Base-by-base conservation (phyloP, 2,329 filamentous ascomycete genomes). In the Pezicula carpinea region DNA sequence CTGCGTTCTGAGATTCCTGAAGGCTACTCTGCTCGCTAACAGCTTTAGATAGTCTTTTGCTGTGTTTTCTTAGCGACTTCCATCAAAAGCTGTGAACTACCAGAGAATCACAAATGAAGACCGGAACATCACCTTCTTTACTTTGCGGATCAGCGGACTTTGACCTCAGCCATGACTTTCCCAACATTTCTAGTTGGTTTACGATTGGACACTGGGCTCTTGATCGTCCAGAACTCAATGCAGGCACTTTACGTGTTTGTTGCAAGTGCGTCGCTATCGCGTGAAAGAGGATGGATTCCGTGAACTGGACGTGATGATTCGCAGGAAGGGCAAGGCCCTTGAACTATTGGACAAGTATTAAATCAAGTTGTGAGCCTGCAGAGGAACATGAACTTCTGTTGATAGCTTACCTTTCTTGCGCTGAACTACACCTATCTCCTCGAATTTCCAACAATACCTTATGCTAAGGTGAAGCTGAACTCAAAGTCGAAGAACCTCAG, bases 281-380 rank as follows among this genome's bases (percentile, higher is more conserved):
- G 50, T 43, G 41, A 38, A 32, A 43, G 34, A 35, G 22, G 32
- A 29, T 47, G 39, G 39, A 26, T 32, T 6, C 13, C 10, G n/a
- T 21, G 48, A 49, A 50, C 50, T 44, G 33, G 49, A 55, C 52
- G 55, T 51, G 53, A 48, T 55, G 48, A 56, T 58, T 56, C 41
- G 51, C 23, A 42, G 13, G 19, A 17, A 4, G 13, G 8, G 14
- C 11, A 2, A 13, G 11, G 22, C 46, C 49, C 49, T 47, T 39
- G 8, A 29, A 11, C 26, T 29, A 45, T 49, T 46, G 23, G 33
- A 32, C 7, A 14, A 31, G 44, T 53, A 53, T 56, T 53, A 54
- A 50, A 39, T 44, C n/a, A 34, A 49, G 44, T 41, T 15, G 23
- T 14, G 7, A 11, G 2, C 21, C 40, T 48, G 40, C 34, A 38